phyloP scores from a whole-genome alignment of 768 basidiomycete genomes.

The Pleurotus citrinopileatus region DNA sequence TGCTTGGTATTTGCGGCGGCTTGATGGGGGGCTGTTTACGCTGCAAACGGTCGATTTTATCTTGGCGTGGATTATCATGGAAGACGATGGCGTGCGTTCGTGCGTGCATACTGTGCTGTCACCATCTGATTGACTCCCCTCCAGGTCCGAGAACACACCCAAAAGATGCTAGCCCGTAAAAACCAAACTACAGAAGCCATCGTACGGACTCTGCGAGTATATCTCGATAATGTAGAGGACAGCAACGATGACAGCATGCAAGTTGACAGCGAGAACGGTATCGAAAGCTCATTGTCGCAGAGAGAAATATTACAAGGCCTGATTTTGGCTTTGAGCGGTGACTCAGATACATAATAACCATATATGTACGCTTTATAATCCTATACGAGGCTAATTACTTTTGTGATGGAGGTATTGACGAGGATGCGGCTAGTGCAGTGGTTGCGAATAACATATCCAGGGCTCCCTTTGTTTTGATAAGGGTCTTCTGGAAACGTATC shows the following conservation, averaged over 20 bases:
- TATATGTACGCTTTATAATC: background rate
- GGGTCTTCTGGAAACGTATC: slow-evolving; percentile 83
- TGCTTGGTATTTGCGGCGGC: slow-evolving; percentile 76
- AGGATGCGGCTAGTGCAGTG: slow-evolving; percentile 22
- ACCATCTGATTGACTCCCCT: background rate
- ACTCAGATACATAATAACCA: background rate
- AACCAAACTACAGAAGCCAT: slow-evolving; percentile 71
- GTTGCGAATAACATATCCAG: slow-evolving; percentile 87
- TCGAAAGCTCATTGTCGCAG: slow-evolving; percentile 47
- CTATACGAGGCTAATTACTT: background rate
- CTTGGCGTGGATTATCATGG: slow-evolving; percentile 93
- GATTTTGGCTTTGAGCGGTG: slow-evolving; percentile 52
- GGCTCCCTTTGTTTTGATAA: slow-evolving; percentile 80
- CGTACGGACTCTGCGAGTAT: slow-evolving; percentile 65
- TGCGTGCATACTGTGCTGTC: slow-evolving; percentile 1
- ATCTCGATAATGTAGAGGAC: slow-evolving; percentile 71
- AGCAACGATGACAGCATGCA: slow-evolving; percentile 32
- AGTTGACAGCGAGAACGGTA: slow-evolving; percentile 23
- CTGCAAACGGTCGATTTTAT: slow-evolving; percentile 93
- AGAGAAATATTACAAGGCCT: slow-evolving; percentile 68
- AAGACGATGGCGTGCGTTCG: slow-evolving; percentile 88
- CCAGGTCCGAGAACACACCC: slow-evolving; percentile 76
- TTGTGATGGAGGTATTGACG: slow-evolving; percentile 1
- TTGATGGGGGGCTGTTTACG: slow-evolving; percentile 86
- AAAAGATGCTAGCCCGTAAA: slow-evolving; percentile 73